Percentiles rank a stretch among this genome's conserved stretches.
phyloP scores from a whole-genome alignment of 2,329 filamentous ascomycete genomes.

The Neofusicoccum sp. region DNA sequence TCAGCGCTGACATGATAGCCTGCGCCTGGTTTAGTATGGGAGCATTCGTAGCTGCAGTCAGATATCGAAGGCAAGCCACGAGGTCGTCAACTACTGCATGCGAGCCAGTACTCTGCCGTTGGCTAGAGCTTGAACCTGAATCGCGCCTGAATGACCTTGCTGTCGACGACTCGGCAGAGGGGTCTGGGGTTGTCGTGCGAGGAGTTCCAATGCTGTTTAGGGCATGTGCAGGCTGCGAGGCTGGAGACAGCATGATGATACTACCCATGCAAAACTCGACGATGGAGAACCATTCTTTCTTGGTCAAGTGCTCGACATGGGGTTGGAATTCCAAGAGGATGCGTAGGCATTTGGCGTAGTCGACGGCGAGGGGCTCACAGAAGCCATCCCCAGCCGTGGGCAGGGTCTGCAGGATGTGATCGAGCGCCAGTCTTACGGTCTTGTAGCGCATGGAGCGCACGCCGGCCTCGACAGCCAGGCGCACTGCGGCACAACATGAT shows the following conservation, averaged over 20 bases:
- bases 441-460: constrained; percentile 68
- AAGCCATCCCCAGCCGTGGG: constrained; percentile 60
- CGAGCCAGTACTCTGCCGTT: constrained; percentile 20
- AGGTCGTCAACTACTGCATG: constrained; percentile 32
- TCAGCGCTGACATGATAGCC: constrained; percentile 55
- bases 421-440: constrained; percentile 73
- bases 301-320: constrained; percentile 76
- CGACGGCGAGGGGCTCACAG: constrained; percentile 66
- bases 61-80: constrained; percentile 63
- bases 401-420: constrained; percentile 77
- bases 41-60: constrained; percentile 66
- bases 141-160: constrained; percentile 15
- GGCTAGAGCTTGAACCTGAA: background rate
- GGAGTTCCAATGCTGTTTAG: constrained; percentile 23
- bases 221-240: constrained; percentile 25
- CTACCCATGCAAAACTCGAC: constrained; percentile 68
- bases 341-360: constrained; percentile 76
- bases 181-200: constrained; percentile 21
- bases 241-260: constrained; percentile 44
- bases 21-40: constrained; percentile 59
- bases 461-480: constrained; percentile 68
- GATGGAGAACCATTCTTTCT: constrained; percentile 65
- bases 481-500: constrained; percentile 68
- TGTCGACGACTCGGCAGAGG: constrained; percentile 29
- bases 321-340: constrained; percentile 69